phyloP scores from a whole-genome alignment of 805 yeast genomes.

The Kodamaea kaohsiungensis region DNA sequence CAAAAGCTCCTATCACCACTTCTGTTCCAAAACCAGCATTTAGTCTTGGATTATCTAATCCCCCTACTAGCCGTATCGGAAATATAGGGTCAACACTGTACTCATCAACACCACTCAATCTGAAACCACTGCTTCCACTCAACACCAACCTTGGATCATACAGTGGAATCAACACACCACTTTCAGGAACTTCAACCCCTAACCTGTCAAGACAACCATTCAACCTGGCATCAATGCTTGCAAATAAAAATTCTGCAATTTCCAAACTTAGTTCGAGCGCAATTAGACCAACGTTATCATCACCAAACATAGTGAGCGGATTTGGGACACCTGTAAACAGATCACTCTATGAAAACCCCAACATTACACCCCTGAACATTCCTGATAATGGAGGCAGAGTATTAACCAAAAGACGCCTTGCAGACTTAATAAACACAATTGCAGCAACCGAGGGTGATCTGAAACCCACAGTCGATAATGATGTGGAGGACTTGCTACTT shows the following conservation, averaged over 20 bases:
- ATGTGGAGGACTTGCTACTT: conserved; percentile 28
- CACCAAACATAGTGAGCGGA: conserved; percentile 1
- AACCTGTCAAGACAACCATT: conserved; percentile 3
- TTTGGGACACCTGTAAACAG: conserved; percentile 6
- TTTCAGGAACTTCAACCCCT: conserved; percentile 3
- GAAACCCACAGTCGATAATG: conserved; percentile 27
- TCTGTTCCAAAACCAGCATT: conserved; percentile 9
- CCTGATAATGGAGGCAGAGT: conserved; percentile 30
- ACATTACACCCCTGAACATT: conserved; percentile 13
- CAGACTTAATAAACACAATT: conserved; percentile 26
- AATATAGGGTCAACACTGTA: not conserved
- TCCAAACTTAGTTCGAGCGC: conserved; percentile 4
- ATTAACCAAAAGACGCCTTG: conserved; percentile 27
- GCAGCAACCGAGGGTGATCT: conserved; percentile 33
- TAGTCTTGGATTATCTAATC: conserved; percentile 1
- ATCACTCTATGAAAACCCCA: conserved; percentile 11
- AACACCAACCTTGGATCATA: conserved; percentile 1
- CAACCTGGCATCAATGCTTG: conserved; percentile 3
- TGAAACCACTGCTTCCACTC: conserved; percentile 4
- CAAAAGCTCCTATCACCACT: conserved; percentile 5
- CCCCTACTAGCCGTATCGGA: not conserved
- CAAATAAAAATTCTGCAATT: conserved; percentile 7
- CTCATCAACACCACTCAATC: not conserved
- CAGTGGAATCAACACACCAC: not conserved
- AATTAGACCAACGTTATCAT: conserved; percentile 7